These are phyloP conservation scores for Zizania latifolia DNA, from an alignment of 176 grass and related monocot genomes.

Conservation along the genomic window DNA sequence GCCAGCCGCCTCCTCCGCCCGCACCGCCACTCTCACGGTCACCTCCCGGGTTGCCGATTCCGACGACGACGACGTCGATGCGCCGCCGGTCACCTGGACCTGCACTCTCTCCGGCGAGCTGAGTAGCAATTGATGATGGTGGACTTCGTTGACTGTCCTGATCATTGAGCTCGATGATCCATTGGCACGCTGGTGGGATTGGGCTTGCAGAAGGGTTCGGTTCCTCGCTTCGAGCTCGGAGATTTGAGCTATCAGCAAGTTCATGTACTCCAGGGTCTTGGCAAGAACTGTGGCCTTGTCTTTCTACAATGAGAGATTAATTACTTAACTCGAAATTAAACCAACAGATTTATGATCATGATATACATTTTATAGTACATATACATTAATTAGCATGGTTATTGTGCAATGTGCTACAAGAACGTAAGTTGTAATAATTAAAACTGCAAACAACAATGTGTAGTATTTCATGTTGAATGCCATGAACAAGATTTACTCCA, in stretches of 20 bases:
- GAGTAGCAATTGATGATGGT: neutral
- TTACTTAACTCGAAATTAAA: too few relatives aligned
- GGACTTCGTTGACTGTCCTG: neutral
- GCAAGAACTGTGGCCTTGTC: constrained; percentile 71
- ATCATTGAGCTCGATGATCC: neutral
- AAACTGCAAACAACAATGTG: neutral
- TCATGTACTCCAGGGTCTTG: constrained; percentile 62
- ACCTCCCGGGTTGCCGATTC: neutral
- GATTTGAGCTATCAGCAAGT: constrained; percentile 44
- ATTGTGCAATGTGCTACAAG: neutral
- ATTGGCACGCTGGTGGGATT: constrained; percentile 5
- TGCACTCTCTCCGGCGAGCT: constrained; percentile 25
- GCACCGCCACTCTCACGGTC: constrained; percentile 25
- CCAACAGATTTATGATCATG: too few relatives aligned
- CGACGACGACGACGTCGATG: neutral
- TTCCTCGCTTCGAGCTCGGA: constrained; percentile 51
- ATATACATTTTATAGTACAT: too few relatives aligned
- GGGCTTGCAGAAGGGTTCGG: constrained; percentile 43
- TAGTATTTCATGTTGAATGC: neutral
- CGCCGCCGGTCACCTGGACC: constrained; percentile 1
- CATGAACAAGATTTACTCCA: neutral
- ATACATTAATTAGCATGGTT: neutral
- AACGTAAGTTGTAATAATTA: neutral
- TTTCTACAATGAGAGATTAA: constrained; percentile 32
- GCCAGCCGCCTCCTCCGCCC: neutral